phyloP scores from a whole-genome alignment of 2,329 filamentous ascomycete genomes.

The Paecilomyces formosus region DNA sequence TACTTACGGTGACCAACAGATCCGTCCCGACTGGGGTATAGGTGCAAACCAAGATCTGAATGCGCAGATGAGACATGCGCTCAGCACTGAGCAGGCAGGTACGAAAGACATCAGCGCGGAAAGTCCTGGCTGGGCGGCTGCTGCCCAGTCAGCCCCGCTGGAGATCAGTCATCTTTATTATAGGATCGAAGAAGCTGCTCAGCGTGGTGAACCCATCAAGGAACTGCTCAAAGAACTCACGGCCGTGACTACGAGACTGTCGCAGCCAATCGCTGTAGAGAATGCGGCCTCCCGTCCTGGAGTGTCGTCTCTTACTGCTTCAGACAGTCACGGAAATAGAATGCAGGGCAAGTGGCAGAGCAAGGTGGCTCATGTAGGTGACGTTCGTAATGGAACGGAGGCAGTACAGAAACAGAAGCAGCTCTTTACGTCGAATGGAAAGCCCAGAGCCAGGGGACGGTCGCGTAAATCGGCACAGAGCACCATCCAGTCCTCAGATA shows the following conservation, averaged over 20 bases:
- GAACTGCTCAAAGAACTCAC: slow-evolving; percentile 21
- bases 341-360: neutral
- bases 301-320: neutral
- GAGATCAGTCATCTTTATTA: slow-evolving; percentile 20
- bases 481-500: neutral
- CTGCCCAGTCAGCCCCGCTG: slow-evolving; percentile 6
- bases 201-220: slow-evolving; percentile 18
- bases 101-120: neutral
- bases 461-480: neutral
- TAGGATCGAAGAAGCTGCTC: slow-evolving; percentile 22
- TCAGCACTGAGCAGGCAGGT: neutral
- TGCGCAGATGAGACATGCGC: neutral
- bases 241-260: slow-evolving; percentile 9
- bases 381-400: neutral
- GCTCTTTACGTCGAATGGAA: neutral
- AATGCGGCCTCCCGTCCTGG: neutral
- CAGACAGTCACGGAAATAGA: neutral
- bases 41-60: neutral
- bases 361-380: neutral
- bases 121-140: slow-evolving; percentile 4
- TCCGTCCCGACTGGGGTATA: neutral
- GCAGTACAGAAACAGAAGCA: neutral
- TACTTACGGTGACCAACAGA: neutral
- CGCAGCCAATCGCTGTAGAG: neutral
- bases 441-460: neutral